Evolutionary conservation across 2,329 filamentous ascomycete species (phyloP).

Genomic region (Leptographium galeiforme): DNA sequence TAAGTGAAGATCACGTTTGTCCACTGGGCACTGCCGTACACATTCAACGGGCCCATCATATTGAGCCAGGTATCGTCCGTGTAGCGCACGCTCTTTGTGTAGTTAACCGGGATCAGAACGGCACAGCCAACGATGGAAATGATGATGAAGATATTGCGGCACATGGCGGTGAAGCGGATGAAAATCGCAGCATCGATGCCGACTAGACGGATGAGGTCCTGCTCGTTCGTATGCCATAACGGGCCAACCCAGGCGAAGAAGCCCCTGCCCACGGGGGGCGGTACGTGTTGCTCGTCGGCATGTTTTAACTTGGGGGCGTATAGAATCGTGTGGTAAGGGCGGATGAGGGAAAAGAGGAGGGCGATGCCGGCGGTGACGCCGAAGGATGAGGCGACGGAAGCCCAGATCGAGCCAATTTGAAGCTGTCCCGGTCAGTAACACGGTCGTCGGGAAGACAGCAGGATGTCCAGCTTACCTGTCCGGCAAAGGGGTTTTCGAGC

Average conservation of each 20-base stretch:
- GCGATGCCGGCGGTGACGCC: slow-evolving; percentile 62
- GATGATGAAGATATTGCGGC: slow-evolving; percentile 72
- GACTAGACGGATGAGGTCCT: slow-evolving; percentile 63
- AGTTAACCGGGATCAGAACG: slow-evolving; percentile 72
- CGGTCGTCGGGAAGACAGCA: neutral
- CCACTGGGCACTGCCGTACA: slow-evolving; percentile 42
- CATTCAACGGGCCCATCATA: slow-evolving; percentile 45
- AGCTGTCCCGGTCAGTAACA: slow-evolving; percentile 20
- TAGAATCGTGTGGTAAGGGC: slow-evolving; percentile 81
- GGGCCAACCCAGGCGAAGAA: slow-evolving; percentile 78
- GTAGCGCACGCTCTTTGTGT: slow-evolving; percentile 32
- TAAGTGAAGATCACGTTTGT: slow-evolving; percentile 45
- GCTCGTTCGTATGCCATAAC: slow-evolving; percentile 64
- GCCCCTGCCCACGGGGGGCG: slow-evolving; percentile 75
- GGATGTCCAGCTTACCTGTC: slow-evolving; percentile 22
- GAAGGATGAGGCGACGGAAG: slow-evolving; percentile 68
- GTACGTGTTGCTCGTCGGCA: slow-evolving; percentile 78
- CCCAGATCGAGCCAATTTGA: slow-evolving; percentile 51
- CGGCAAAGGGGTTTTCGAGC: slow-evolving; percentile 34
- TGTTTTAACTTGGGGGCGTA: slow-evolving; percentile 92
- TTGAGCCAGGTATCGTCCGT: slow-evolving; percentile 34
- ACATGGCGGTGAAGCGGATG: slow-evolving; percentile 79
- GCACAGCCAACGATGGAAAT: slow-evolving; percentile 60
- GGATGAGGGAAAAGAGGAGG: slow-evolving; percentile 72
- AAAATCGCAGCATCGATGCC: slow-evolving; percentile 89